phyloP scores from a whole-genome alignment of 2,329 filamentous ascomycete genomes.

The Aspergillus vadensis region DNA sequence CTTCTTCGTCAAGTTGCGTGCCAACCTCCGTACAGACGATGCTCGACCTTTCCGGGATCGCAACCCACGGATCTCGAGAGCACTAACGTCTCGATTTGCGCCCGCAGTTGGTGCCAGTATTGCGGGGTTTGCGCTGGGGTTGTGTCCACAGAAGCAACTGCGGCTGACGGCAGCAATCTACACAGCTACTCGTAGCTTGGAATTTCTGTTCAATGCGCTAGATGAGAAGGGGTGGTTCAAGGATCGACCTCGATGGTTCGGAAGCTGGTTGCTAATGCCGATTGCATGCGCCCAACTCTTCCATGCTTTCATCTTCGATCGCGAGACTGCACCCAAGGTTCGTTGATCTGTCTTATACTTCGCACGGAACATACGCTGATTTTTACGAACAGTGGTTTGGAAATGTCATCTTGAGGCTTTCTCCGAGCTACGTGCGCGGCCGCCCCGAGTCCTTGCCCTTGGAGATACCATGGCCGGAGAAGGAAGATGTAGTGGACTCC shows the following conservation, averaged over 20 bases:
- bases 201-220: constrained; percentile 82
- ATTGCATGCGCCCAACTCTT: constrained; percentile 74
- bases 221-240: constrained; percentile 71
- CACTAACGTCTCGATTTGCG: constrained; percentile 79
- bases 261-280: constrained; percentile 80
- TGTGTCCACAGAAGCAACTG: constrained; percentile 70
- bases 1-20: constrained; percentile 79
- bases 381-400: constrained; percentile 54
- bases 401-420: constrained; percentile 68
- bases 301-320: constrained; percentile 75
- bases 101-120: constrained; percentile 89
- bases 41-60: constrained; percentile 78
- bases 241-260: constrained; percentile 78
- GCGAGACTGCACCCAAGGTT: constrained; percentile 69
- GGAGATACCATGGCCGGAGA: constrained; percentile 70
- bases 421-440: constrained; percentile 75
- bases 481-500: constrained; percentile 76
- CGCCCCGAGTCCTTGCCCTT: constrained; percentile 69
- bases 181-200: constrained; percentile 74
- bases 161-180: constrained; percentile 83
- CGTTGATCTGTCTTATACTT: constrained; percentile 22
- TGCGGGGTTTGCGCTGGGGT: constrained; percentile 78
- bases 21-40: constrained; percentile 75
- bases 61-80: constrained; percentile 73
- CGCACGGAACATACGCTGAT: constrained; percentile 1